phyloP scores from a whole-genome alignment of 1,284 basidiomycete genomes.

The Ceratorhiza oryzae-sativae region DNA sequence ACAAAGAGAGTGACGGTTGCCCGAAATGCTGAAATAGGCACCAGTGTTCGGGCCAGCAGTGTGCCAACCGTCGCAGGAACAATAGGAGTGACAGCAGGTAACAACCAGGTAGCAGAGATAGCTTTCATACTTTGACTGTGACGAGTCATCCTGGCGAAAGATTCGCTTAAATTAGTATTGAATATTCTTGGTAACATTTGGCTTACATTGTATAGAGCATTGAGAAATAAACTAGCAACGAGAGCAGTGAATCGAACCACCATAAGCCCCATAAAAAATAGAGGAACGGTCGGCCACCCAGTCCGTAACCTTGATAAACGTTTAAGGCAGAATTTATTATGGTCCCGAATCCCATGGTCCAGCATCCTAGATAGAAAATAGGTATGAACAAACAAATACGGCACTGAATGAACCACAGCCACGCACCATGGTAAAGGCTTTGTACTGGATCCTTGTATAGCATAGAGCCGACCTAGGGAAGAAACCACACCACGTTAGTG shows the following conservation, averaged over 20 bases:
- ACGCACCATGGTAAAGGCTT: conserved; percentile 21
- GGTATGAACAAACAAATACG: no score
- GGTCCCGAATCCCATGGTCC: conserved; percentile 23
- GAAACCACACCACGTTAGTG: no score
- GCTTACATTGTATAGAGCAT: conserved; percentile 34
- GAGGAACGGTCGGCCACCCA: conserved; percentile 12
- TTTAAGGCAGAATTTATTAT: conserved; percentile 24
- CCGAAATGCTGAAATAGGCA: not conserved
- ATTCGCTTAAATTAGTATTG: not conserved
- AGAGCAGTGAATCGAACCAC: conserved; percentile 26
- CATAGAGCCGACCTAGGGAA: not conserved
- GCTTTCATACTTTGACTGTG: conserved; percentile 19
- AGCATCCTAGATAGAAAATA: not conserved
- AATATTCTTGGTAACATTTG: not conserved
- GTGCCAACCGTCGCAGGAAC: conserved; percentile 21
- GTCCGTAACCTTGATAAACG: not conserved
- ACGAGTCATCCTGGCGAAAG: conserved; percentile 15
- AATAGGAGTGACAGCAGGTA: conserved; percentile 23
- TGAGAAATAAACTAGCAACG: conserved; percentile 5
- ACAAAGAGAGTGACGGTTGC: conserved; percentile 1
- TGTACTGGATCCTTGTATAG: conserved; percentile 22
- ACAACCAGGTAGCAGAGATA: conserved; percentile 13
- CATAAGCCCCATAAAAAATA: conserved; percentile 24
- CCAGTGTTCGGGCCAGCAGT: conserved; percentile 12
- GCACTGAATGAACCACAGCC: not conserved